Evolutionary conservation across 108 stramenopile genomes (phyloP), one percentile per base, ranked within the genome.

Genomic region (Craspedostauros australis): DNA sequence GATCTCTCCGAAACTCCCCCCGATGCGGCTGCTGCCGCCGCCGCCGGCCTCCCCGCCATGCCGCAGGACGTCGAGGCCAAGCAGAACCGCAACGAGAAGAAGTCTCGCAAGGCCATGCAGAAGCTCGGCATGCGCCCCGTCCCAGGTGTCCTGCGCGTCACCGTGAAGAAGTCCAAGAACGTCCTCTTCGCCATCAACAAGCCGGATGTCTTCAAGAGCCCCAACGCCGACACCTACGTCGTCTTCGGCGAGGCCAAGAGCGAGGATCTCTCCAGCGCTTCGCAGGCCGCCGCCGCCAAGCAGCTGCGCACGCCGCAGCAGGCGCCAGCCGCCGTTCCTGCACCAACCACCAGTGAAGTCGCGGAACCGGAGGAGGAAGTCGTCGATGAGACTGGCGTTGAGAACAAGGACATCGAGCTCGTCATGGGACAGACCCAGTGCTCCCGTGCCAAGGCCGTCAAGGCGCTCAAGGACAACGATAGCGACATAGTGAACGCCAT

Each of bases 201-300:
- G 58, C 97, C 98, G 5, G 96, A 98, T 76, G 96, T 98, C 38
- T 94, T 83, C 88, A 93, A 95, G 80, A 65, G 64, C 47, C 87
- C 95, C 51, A 90, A 50, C 28, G 74, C 89, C 40, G 96, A 98
- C 65, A 96, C 96, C 44, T 99, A 95, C 60, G 84, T 99, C 31
- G 86, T 99, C 76, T 99, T 99, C 64, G 98, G 98, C 33, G 96
- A 96, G 76, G 98, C 96, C 71, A 97, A 96, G 77, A 84, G 86
- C 28, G 98, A 97, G 72, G 98, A 99, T 72, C 68, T 82, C 4
- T 50, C 66, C n/a, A 81, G 76, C 38, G 82, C 81, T 61, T 77
- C 73, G 24, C 82, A 85, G 38, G 77, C 79, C 11, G 82, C 82
- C 26, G 94, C 91, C 48, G 96, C 95, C 36, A 83, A 86, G 62